Evolutionary conservation across 805 yeast genomes (phyloP).

Genomic region (Metschnikowia koreensis): DNA sequence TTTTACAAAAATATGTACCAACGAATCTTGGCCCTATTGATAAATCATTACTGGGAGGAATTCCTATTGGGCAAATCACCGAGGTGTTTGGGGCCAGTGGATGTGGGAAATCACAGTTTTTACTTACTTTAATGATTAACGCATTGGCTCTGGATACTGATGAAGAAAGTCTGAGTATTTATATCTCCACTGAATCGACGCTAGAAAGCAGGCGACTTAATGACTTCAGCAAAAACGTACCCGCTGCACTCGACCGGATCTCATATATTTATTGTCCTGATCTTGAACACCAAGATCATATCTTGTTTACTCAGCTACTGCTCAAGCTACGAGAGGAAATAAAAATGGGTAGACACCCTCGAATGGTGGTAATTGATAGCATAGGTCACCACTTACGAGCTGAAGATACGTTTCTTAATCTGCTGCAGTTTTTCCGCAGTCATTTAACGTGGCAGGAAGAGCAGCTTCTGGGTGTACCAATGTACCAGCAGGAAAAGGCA

Average conservation of each 20-base stretch:
- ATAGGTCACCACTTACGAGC: conserved; percentile 78
- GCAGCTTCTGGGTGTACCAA: conserved; percentile 6
- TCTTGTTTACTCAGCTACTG: conserved; percentile 68
- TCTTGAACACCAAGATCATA: conserved; percentile 71
- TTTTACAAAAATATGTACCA: background rate
- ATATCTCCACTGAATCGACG: conserved; percentile 74
- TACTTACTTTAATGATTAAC: conserved; percentile 55
- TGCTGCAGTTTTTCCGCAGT: conserved; percentile 11
- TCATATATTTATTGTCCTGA: conserved; percentile 61
- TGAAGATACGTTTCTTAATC: conserved; percentile 37
- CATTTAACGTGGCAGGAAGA: conserved; percentile 15
- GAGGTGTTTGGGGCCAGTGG: conserved; percentile 86
- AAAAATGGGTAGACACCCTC: conserved; percentile 35
- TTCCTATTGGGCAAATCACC: conserved; percentile 31
- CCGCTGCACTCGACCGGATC: conserved; percentile 34
- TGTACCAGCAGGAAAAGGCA: conserved; percentile 9
- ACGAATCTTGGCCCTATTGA: conserved; percentile 13
- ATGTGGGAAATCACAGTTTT: conserved; percentile 80
- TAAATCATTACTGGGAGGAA: conserved; percentile 12
- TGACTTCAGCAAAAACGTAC: conserved; percentile 7
- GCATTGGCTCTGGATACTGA: background rate
- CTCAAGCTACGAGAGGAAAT: conserved; percentile 29
- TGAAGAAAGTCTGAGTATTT: conserved; percentile 38
- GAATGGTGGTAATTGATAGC: conserved; percentile 72
- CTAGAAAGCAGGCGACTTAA: conserved; percentile 62